A percentile compares a stretch with the other conserved stretches of the same genome.
Evolutionary conservation across 2,329 filamentous ascomycete genomes (phyloP).

Genomic region (Phialophora tarda): DNA sequence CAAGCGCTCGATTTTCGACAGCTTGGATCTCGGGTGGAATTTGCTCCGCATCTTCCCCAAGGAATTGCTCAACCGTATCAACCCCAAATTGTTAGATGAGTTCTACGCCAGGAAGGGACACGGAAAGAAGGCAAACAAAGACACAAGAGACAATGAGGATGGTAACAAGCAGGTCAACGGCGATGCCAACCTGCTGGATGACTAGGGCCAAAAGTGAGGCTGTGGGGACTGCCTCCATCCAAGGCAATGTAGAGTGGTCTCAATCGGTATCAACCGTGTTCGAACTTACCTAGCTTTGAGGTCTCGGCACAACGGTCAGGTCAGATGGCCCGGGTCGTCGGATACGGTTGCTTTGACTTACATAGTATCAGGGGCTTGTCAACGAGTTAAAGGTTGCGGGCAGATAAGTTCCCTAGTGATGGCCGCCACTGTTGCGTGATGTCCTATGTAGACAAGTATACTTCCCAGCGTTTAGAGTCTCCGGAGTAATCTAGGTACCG

Average conservation of each 20-base stretch:
- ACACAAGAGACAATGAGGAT: constrained; percentile 52
- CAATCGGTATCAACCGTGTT: not conserved
- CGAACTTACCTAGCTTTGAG: not conserved
- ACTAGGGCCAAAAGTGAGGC: constrained; percentile 19
- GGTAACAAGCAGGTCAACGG: constrained; percentile 40
- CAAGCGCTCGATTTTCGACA: constrained; percentile 87
- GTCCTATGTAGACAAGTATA: not conserved
- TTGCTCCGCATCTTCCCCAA: constrained; percentile 96
- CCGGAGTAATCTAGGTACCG: too few relatives aligned
- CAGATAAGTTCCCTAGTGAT: not conserved
- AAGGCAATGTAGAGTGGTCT: not conserved
- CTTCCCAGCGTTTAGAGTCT: too few relatives aligned
- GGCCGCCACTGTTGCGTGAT: not conserved
- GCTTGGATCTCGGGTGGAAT: constrained; percentile 94
- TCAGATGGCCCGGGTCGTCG: not conserved
- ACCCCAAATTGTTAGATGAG: constrained; percentile 79
- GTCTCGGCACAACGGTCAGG: not conserved
- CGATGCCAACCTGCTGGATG: constrained; percentile 36
- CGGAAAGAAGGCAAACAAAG: constrained; percentile 48
- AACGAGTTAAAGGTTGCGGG: not conserved
- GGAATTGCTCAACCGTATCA: constrained; percentile 95
- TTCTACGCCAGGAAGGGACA: constrained; percentile 66
- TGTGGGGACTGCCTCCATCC: not conserved
- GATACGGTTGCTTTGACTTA: not conserved
- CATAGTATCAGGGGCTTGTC: not conserved